Evolutionary conservation across 805 yeast species (phyloP).

Genomic region (Metschnikowia bowlesiae): DNA sequence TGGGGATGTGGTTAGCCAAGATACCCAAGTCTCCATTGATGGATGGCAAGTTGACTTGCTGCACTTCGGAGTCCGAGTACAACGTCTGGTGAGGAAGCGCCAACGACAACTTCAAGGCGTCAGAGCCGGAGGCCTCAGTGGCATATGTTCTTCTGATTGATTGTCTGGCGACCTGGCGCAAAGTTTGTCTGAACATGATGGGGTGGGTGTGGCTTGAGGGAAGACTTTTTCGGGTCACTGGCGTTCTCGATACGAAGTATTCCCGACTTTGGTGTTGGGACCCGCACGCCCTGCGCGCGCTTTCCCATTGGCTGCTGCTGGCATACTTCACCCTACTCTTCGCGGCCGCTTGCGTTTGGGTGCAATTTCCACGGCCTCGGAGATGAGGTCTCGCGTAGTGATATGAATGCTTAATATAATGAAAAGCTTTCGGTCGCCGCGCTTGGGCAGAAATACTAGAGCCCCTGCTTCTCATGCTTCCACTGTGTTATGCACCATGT

Average conservation of each 20-base stretch:
- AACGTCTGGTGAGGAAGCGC: conserved; percentile 85
- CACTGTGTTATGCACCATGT: no score
- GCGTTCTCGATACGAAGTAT: conserved; percentile 5
- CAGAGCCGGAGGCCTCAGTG: conserved; percentile 61
- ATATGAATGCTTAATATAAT: no score
- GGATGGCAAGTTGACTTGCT: conserved; percentile 92
- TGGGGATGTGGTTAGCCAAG: conserved; percentile 95
- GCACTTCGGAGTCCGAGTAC: conserved; percentile 52
- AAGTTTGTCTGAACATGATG: conserved; percentile 58
- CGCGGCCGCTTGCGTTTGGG: background rate
- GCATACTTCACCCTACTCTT: background rate
- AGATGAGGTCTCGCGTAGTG: background rate
- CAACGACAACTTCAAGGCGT: conserved; percentile 78
- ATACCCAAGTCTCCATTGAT: conserved; percentile 95
- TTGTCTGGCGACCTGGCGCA: conserved; percentile 58
- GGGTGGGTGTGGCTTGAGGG: conserved; percentile 1
- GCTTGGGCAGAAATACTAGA: no score
- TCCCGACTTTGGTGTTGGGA: conserved; percentile 13
- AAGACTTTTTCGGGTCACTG: background rate
- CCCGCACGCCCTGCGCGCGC: conserved; percentile 19
- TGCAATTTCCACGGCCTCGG: background rate
- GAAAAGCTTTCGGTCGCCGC: no score
- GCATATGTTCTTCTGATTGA: conserved; percentile 84
- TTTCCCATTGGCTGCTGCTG: conserved; percentile 29
- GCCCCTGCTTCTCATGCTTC: no score